These are phyloP conservation scores for Rhizoctonia solani DNA, from an alignment of 1,284 basidiomycete species.

Conservation along the genomic window DNA sequence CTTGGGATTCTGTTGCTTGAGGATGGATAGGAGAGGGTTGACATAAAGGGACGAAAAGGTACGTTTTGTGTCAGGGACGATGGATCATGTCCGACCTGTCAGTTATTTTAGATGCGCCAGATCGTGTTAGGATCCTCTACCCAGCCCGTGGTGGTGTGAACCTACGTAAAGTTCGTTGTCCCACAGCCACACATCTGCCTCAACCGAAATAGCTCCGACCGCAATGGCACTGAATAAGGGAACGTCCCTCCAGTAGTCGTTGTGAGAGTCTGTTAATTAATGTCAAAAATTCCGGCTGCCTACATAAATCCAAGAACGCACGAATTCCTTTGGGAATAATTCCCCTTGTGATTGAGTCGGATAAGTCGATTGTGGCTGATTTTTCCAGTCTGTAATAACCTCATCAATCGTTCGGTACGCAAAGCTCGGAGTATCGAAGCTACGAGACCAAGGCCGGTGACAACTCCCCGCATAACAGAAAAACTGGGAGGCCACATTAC, in stretches of 20 bases:
- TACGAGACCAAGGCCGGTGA: slow-evolving; percentile 3
- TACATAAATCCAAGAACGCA: not conserved
- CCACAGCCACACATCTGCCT: slow-evolving; percentile 31
- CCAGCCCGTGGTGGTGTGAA: no score
- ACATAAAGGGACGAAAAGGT: slow-evolving; percentile 31
- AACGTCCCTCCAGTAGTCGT: slow-evolving; percentile 30
- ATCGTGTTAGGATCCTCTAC: not conserved
- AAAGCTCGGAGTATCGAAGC: not conserved
- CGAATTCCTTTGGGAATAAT: slow-evolving; percentile 33
- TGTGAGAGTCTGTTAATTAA: slow-evolving; percentile 13
- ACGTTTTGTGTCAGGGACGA: slow-evolving; percentile 18
- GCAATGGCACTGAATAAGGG: slow-evolving; percentile 25
- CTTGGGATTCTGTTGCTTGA: slow-evolving; percentile 25
- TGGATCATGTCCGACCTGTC: slow-evolving; percentile 26
- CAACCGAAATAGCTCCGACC: slow-evolving; percentile 25
- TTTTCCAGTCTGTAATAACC: slow-evolving; percentile 27
- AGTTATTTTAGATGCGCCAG: not conserved
- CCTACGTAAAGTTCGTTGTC: slow-evolving; percentile 25
- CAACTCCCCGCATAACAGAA: slow-evolving; percentile 13
- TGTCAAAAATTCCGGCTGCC: not conserved
- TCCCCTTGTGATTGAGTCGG: slow-evolving; percentile 23
- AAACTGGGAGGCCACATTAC: slow-evolving; percentile 28
- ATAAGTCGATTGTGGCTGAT: slow-evolving; percentile 27
- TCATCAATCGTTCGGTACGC: slow-evolving; percentile 19
- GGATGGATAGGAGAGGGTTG: slow-evolving; percentile 10